These are phyloP conservation scores for Blastocystis sp. DNA, from an alignment of 352 stramenopile species.

Conservation along the genomic window DNA sequence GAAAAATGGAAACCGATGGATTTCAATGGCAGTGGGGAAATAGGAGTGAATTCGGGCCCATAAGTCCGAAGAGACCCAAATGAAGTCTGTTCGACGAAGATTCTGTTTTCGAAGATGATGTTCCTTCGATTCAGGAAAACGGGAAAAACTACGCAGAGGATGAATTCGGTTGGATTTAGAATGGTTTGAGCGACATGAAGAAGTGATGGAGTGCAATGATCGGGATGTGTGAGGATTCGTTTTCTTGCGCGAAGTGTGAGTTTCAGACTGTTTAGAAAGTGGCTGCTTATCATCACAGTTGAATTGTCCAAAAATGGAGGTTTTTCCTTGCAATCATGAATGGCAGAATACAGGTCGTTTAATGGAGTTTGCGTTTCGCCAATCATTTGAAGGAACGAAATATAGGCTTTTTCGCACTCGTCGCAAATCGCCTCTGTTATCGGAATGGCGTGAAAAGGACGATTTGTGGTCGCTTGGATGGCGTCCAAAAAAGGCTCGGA, in stretches of 20 bases:
- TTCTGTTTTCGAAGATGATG: not conserved
- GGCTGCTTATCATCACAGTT: not conserved
- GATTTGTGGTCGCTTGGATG: not conserved
- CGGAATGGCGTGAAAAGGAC: not conserved
- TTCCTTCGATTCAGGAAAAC: not conserved
- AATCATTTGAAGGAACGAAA: not conserved
- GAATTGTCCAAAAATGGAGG: not conserved
- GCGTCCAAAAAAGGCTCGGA: not conserved
- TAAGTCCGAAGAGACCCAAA: not conserved
- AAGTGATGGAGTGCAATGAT: not conserved
- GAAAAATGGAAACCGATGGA: not conserved
- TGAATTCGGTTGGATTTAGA: not conserved
- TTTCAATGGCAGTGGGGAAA: not conserved
- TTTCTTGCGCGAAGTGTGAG: not conserved
- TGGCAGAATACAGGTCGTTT: too few relatives aligned
- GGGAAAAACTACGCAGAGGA: not conserved
- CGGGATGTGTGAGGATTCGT: not conserved
- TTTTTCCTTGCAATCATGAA: too few relatives aligned
- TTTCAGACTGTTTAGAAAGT: conserved; percentile 7
- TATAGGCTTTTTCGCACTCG: not conserved
- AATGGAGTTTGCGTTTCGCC: too few relatives aligned
- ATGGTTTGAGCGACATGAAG: not conserved
- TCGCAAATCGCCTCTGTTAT: not conserved
- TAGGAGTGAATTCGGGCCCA: not conserved
- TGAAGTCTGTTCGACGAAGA: conserved; percentile 1